Evolutionary conservation across 495 filamentous ascomycete species (phyloP).

Genomic region (Penicillium maclennaniae): DNA sequence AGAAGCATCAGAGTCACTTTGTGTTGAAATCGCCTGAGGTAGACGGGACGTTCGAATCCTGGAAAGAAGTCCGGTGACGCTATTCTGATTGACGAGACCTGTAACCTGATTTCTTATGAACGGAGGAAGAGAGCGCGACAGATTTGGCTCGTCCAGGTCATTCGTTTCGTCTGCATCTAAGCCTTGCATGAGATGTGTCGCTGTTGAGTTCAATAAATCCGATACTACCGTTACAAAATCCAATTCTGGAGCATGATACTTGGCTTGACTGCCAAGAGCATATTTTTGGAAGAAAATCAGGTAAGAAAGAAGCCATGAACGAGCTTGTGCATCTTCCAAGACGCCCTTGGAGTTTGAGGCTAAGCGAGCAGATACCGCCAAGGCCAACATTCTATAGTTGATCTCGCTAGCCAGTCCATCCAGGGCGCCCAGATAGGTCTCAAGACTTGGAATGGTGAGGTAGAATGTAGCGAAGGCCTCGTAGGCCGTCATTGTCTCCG

Average conservation of each 20-base stretch:
- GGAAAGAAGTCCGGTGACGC: slow-evolving; percentile 56
- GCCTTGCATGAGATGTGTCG: slow-evolving; percentile 52
- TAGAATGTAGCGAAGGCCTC: slow-evolving; percentile 55
- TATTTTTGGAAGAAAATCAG: slow-evolving; percentile 69
- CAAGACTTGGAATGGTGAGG: slow-evolving; percentile 48
- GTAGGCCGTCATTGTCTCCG: slow-evolving; percentile 49
- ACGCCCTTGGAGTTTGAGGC: slow-evolving; percentile 25
- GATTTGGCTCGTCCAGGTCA: slow-evolving; percentile 27
- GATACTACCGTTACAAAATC: slow-evolving; percentile 65
- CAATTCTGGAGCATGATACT: slow-evolving; percentile 46
- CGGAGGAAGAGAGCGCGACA: slow-evolving; percentile 39
- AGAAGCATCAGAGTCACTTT: slow-evolving; percentile 27
- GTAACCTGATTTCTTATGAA: slow-evolving; percentile 59
- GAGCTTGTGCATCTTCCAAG: slow-evolving; percentile 32
- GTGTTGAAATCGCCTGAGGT: slow-evolving; percentile 23
- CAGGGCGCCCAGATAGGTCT: slow-evolving; percentile 38
- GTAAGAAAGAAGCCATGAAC: slow-evolving; percentile 76
- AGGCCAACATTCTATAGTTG: slow-evolving; percentile 53
- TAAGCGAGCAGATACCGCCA: slow-evolving; percentile 38
- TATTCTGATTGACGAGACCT: slow-evolving; percentile 62
- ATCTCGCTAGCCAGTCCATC: slow-evolving; percentile 45
- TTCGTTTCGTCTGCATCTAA: slow-evolving; percentile 50
- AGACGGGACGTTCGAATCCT: slow-evolving; percentile 34
- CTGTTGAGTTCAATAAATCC: slow-evolving; percentile 56
- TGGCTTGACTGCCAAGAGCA: slow-evolving; percentile 40